Percentiles rank a stretch among this genome's conserved stretches.
These are phyloP conservation scores for Camellia sinensis DNA, from an alignment of 148 eudicot species.

Conservation along the genomic window DNA sequence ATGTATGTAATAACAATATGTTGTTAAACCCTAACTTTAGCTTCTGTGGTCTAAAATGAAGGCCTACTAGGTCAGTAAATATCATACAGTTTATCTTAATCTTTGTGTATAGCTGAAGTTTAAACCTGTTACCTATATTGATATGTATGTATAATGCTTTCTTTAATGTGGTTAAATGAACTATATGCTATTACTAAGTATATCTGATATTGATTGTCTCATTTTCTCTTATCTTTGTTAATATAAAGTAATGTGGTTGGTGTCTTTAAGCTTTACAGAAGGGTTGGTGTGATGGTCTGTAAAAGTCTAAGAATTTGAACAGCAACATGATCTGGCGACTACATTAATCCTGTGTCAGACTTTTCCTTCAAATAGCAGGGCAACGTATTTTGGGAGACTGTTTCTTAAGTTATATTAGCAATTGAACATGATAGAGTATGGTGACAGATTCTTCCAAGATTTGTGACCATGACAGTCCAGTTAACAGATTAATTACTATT, in stretches of 20 bases:
- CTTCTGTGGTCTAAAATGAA: not conserved
- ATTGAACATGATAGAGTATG: not conserved
- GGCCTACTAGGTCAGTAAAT: not conserved
- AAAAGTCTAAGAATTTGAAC: too few relatives aligned
- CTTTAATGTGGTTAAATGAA: not conserved
- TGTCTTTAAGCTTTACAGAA: too few relatives aligned
- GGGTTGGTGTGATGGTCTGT: too few relatives aligned
- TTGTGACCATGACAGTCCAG: not conserved
- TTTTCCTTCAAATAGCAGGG: too few relatives aligned
- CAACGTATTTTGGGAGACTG: not conserved
- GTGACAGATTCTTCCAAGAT: not conserved
- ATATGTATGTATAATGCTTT: not conserved
- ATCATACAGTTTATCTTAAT: not conserved
- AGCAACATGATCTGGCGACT: too few relatives aligned
- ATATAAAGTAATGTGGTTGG: too few relatives aligned
- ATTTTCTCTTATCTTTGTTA: too few relatives aligned
- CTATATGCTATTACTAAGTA: not conserved
- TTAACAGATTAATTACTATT: slow-evolving; percentile 2
- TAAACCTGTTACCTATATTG: not conserved
- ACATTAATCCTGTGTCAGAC: too few relatives aligned
- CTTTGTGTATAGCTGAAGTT: not conserved
- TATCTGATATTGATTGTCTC: not conserved
- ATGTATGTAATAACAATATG: not conserved
- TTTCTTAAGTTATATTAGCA: not conserved
- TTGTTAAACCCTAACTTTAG: not conserved